phyloP scores from a whole-genome alignment of 805 yeast genomes.

The Blastobotrys americana region DNA sequence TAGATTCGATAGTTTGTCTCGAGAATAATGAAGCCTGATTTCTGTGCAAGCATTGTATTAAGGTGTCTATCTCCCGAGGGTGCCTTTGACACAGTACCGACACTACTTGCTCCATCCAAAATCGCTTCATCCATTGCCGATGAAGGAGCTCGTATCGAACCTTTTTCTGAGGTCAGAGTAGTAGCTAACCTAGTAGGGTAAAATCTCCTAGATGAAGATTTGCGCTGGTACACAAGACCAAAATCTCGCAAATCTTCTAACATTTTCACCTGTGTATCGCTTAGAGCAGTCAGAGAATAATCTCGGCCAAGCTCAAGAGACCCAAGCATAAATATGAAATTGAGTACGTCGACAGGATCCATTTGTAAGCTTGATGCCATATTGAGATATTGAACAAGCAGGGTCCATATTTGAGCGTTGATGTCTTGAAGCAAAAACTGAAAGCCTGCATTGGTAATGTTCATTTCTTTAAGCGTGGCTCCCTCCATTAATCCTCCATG shows the following conservation, averaged over 20 bases:
- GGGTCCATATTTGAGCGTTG: slow-evolving; percentile 91
- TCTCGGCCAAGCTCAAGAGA: slow-evolving; percentile 86
- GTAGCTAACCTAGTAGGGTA: slow-evolving; percentile 91
- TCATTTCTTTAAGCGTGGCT: slow-evolving; percentile 32
- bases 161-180: slow-evolving; percentile 75
- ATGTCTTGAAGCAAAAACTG: slow-evolving; percentile 90
- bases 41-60: slow-evolving; percentile 4
- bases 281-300: slow-evolving; percentile 61
- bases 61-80: slow-evolving; percentile 7
- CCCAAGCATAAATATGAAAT: slow-evolving; percentile 89
- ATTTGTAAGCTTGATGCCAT: slow-evolving; percentile 76
- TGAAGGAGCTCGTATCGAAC: slow-evolving; percentile 60
- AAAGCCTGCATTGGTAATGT: slow-evolving; percentile 86
- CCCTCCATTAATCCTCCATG: slow-evolving; percentile 88
- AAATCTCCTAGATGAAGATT: slow-evolving; percentile 52
- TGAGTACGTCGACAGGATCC: slow-evolving; percentile 94
- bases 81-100: not conserved
- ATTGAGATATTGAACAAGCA: slow-evolving; percentile 77
- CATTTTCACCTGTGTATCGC: slow-evolving; percentile 78
- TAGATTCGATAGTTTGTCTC: slow-evolving; percentile 93
- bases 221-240: slow-evolving; percentile 74
- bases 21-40: slow-evolving; percentile 65
- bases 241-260: slow-evolving; percentile 84
- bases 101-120: slow-evolving; percentile 6
- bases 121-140: slow-evolving; percentile 67